These are phyloP conservation scores for Solanum sejunctum DNA, from an alignment of 257 asterid genomes.

Conservation along the genomic window DNA sequence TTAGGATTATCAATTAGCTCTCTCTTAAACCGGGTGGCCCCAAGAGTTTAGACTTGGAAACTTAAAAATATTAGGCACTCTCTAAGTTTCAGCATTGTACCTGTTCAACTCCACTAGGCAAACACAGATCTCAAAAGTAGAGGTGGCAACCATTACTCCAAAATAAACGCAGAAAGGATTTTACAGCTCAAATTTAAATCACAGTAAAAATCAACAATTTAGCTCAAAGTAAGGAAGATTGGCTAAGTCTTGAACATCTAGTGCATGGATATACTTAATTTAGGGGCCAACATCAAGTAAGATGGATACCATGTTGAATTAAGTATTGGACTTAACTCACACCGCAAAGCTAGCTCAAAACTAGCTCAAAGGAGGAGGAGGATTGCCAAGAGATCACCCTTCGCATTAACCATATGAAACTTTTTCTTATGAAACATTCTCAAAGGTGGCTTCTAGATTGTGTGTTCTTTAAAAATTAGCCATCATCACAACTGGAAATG, in stretches of 20 bases:
- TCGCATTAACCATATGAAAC: too few species aligned
- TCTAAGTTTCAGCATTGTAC: background rate
- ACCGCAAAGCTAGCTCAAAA: too few species aligned
- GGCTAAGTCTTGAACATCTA: too few species aligned
- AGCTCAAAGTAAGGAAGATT: too few species aligned
- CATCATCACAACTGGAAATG: background rate
- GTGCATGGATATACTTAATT: too few species aligned
- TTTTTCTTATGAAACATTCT: background rate
- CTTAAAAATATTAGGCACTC: background rate
- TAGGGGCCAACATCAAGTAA: too few species aligned
- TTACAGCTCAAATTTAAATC: background rate
- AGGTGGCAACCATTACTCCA: background rate
- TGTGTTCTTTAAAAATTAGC: background rate
- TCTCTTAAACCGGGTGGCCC: background rate
- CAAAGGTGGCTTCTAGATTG: background rate
- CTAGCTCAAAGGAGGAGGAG: too few species aligned
- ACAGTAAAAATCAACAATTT: too few species aligned
- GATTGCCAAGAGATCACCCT: too few species aligned
- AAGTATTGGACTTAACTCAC: too few species aligned
- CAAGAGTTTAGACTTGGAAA: background rate
- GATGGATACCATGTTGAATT: too few species aligned
- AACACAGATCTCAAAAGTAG: background rate
- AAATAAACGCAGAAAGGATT: background rate
- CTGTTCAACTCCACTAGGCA: background rate
- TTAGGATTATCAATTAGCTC: background rate